phyloP scores from a whole-genome alignment of 495 filamentous ascomycete species.

The Neurospora sp. region DNA sequence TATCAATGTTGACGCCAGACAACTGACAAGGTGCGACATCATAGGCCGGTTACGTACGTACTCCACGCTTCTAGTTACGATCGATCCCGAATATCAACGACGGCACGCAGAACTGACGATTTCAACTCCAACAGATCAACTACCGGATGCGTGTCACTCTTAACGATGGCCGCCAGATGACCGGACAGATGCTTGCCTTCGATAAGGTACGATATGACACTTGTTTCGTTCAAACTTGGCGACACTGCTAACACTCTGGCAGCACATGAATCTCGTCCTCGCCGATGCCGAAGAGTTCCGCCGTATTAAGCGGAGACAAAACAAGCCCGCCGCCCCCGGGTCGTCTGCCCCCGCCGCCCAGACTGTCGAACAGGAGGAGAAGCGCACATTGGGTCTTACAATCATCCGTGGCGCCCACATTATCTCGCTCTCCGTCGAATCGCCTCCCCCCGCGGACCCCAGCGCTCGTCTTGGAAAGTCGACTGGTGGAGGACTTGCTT shows the following conservation, averaged over 20 bases:
- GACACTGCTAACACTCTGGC: slow-evolving; percentile 14
- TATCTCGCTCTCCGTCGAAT: slow-evolving; percentile 88
- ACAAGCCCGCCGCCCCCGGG: slow-evolving; percentile 65
- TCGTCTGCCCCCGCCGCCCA: slow-evolving; percentile 39
- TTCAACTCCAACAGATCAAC: slow-evolving; percentile 62
- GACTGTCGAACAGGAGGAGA: slow-evolving; percentile 83
- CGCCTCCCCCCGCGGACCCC: slow-evolving; percentile 90
- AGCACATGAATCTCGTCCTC: slow-evolving; percentile 99
- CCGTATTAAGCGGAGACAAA: slow-evolving; percentile 78
- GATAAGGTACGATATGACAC: slow-evolving; percentile 60
- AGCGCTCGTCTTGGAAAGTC: slow-evolving; percentile 76
- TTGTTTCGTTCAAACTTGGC: neutral
- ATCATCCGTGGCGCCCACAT: slow-evolving; percentile 92
- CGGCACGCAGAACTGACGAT: slow-evolving; percentile 22
- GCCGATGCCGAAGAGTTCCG: slow-evolving; percentile 99
- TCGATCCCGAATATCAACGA: neutral
- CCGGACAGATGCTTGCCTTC: slow-evolving; percentile 92
- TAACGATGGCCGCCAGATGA: slow-evolving; percentile 92
- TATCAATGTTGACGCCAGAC: slow-evolving; percentile 47
- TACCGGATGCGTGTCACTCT: slow-evolving; percentile 97
- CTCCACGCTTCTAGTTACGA: neutral
- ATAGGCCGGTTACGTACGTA: slow-evolving; percentile 92
- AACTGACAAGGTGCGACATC: slow-evolving; percentile 52
- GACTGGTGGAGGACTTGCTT: slow-evolving; percentile 54
- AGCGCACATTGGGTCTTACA: slow-evolving; percentile 86